These are phyloP conservation scores for Xylogone sp. DNA, from an alignment of 2,329 filamentous ascomycete species.

Conservation along the genomic window DNA sequence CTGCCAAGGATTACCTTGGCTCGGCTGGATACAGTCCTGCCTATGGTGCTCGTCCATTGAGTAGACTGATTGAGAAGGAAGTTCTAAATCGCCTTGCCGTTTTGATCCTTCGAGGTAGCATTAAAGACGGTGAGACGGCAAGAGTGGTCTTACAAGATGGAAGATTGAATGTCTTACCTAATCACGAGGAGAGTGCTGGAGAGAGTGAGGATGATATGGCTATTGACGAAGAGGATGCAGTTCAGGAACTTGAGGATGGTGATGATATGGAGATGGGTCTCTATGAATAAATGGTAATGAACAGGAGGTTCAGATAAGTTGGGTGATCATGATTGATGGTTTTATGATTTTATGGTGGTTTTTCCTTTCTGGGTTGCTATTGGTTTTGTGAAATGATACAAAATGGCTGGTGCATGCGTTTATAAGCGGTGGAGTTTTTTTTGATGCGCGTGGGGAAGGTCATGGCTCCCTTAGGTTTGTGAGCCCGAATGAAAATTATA, in stretches of 20 bases:
- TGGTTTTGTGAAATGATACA: background rate
- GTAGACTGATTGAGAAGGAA: slow-evolving; percentile 92
- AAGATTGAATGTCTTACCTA: slow-evolving; percentile 76
- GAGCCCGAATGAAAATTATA: no score
- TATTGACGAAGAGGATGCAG: slow-evolving; percentile 46
- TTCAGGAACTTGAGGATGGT: slow-evolving; percentile 51
- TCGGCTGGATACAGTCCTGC: slow-evolving; percentile 89
- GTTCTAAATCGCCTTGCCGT: slow-evolving; percentile 92
- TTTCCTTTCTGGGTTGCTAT: background rate
- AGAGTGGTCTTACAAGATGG: slow-evolving; percentile 75
- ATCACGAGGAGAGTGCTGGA: slow-evolving; percentile 73
- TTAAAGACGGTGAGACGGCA: slow-evolving; percentile 82
- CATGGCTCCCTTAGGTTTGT: no score
- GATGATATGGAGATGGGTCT: slow-evolving; percentile 60
- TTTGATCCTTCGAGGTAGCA: slow-evolving; percentile 78
- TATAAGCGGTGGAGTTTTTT: background rate
- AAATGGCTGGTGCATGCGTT: background rate
- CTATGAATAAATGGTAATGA: slow-evolving; percentile 32
- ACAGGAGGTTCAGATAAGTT: background rate
- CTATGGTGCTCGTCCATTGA: slow-evolving; percentile 87
- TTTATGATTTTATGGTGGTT: background rate
- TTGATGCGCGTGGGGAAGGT: background rate
- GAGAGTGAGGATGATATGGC: slow-evolving; percentile 70
- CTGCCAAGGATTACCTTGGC: slow-evolving; percentile 91
- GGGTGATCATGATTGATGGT: background rate